Base-by-base conservation (phyloP, 2,329 filamentous ascomycete species). In the Aspergillus awamori region DNA sequence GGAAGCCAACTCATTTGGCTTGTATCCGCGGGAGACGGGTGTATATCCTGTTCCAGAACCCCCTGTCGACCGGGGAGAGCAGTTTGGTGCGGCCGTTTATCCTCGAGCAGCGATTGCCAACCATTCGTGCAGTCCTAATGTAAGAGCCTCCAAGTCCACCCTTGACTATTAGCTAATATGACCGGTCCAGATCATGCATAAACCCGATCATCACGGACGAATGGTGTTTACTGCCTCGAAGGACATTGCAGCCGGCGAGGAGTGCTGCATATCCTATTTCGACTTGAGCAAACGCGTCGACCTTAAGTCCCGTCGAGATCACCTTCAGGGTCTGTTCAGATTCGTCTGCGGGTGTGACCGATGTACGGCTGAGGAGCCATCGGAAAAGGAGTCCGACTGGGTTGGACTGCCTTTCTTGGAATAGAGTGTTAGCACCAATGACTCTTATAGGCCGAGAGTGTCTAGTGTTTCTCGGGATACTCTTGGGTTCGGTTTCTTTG, bases 211-310 rank as follows among this genome's bases (percentile, higher is more conserved):
- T 3, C 49, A 67, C 17, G 68, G 70, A 5, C 69, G 66, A 0
- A 75, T 75, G 73, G 66, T 74, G 1, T 75, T 74, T 24, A 71
- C 69, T 2, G 68, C 72, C 0, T 66, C 67, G 10, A 61, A 65
- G 8, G 70, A 75, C 17, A 74, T 75, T 20, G 54, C 60, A 1
- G 51, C 68, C 0, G 73, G 69, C 1, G 70, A 75, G 36, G 73
- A 75, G 63, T 75, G 73, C 53, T 75, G 72, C 41, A 75, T 75
- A 33, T 69, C 73, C 0, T 75, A 75, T 38, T 74, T 74, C 43
- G 72, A 74, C 33, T 30, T 75, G 24, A 68, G 67, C 2, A 57
- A 66, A 45, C 57, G 65, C 33, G 62, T 57, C 1, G 64, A 67
- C 15, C 39, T 73, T 2, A 48, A 49, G 15, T 61, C 61, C 2